Conservation (phyloP, 1,139 yeast genomes). For the Nakaseomyces glabratus region DNA sequence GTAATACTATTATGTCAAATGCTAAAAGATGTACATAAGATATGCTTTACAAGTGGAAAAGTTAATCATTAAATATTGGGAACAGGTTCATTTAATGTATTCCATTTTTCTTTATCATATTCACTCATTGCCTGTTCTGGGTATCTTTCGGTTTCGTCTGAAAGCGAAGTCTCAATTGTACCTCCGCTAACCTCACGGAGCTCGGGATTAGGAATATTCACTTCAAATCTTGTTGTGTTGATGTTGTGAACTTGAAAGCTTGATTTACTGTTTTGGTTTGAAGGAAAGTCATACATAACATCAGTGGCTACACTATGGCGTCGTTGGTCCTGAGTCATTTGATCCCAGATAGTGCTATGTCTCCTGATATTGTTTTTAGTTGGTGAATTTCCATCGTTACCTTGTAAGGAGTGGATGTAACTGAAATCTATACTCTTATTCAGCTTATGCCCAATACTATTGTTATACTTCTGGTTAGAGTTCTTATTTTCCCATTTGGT, state of each 20-base stretch:
- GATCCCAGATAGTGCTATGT: constrained; percentile 11
- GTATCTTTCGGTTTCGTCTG: constrained; percentile 11
- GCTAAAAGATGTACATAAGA: no score
- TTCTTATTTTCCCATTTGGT: constrained; percentile 6
- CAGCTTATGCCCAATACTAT: constrained; percentile 16
- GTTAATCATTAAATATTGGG: no score
- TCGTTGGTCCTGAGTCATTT: constrained; percentile 12
- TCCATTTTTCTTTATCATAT: constrained; percentile 29
- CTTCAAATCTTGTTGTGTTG: constrained; percentile 9
- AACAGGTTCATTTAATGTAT: constrained; percentile 19
- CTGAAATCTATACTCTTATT: constrained; percentile 28
- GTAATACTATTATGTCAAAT: no score
- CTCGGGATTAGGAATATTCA: constrained; percentile 6
- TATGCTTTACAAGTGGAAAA: no score
- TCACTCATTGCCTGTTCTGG: constrained; percentile 25
- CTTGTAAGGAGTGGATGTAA: constrained; percentile 27
- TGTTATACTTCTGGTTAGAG: constrained; percentile 8
- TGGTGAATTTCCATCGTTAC: constrained; percentile 23
- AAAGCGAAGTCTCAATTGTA: constrained; percentile 9
- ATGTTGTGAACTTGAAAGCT: constrained; percentile 2
- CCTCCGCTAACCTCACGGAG: constrained; percentile 1
- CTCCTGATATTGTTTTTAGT: constrained; percentile 13
- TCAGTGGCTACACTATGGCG: constrained; percentile 22
- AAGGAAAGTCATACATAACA: background rate
- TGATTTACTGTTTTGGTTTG: constrained; percentile 2